These are phyloP conservation scores for Gnomoniopsis sp. DNA, from an alignment of 2,329 filamentous ascomycete species.

Conservation along the genomic window DNA sequence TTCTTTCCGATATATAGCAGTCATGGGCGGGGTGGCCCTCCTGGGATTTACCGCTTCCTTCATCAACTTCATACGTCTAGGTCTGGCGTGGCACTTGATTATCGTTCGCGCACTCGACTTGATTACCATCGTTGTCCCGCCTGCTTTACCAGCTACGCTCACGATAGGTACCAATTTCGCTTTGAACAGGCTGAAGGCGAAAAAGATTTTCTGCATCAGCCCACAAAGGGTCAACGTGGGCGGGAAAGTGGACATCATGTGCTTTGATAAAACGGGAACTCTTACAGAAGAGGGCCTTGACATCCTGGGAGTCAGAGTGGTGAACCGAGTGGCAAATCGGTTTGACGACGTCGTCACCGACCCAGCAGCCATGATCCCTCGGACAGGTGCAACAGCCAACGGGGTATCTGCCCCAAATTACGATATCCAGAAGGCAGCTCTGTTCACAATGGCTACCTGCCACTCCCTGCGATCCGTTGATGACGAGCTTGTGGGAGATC, in stretches of 20 bases:
- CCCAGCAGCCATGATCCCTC: constrained; percentile 54
- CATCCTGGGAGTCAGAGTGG: constrained; percentile 82
- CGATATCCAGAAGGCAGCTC: constrained; percentile 52
- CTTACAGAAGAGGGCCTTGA: constrained; percentile 95
- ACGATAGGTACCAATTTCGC: constrained; percentile 98
- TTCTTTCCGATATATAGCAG: constrained; percentile 95
- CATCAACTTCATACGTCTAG: constrained; percentile 85
- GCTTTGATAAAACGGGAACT: constrained; percentile 99
- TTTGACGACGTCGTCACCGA: constrained; percentile 77
- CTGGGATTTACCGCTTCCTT: constrained; percentile 89
- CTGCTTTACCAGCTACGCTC: constrained; percentile 87
- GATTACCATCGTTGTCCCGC: constrained; percentile 96
- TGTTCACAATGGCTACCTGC: constrained; percentile 96
- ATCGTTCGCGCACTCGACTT: constrained; percentile 88
- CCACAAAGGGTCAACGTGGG: constrained; percentile 96
- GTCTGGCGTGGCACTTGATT: constrained; percentile 83
- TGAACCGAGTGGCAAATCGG: constrained; percentile 55
- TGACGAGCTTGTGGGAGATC: constrained; percentile 85
- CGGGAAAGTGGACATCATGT: constrained; percentile 92
- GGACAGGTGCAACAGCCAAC: constrained; percentile 24
- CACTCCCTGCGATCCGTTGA: constrained; percentile 88
- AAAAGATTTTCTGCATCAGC: constrained; percentile 95
- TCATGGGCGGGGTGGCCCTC: constrained; percentile 84
- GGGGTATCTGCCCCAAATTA: constrained; percentile 26
- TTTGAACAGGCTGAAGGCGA: constrained; percentile 76